phyloP scores from a whole-genome alignment of 345 rosid species.

The Anacardium occidentale region DNA sequence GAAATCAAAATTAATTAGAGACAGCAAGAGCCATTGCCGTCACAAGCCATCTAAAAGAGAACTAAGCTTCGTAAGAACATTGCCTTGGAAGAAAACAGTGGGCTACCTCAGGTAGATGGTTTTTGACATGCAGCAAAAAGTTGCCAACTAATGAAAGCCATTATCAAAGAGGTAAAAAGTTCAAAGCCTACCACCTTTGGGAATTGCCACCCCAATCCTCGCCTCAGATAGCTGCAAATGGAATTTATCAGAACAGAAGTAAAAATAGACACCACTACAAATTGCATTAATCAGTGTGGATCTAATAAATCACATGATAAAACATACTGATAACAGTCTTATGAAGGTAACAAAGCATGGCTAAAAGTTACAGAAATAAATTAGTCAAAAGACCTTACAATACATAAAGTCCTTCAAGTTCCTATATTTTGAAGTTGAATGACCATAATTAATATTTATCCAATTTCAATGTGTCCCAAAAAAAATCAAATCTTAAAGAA shows the following conservation, averaged over 20 bases:
- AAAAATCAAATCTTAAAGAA: neutral
- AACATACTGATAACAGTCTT: neutral
- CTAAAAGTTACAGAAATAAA: neutral
- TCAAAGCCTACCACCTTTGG: constrained; percentile 90
- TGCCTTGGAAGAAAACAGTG: neutral
- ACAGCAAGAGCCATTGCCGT: constrained; percentile 3
- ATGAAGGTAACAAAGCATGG: neutral
- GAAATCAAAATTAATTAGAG: constrained; percentile 1
- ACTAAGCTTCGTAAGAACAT: neutral
- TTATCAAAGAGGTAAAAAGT: constrained; percentile 67
- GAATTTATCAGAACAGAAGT: constrained; percentile 14
- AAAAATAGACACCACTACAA: neutral
- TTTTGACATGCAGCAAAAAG: constrained; percentile 84
- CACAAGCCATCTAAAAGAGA: neutral
- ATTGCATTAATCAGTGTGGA: neutral
- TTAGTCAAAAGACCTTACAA: neutral
- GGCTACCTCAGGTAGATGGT: constrained; percentile 57
- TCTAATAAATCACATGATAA: neutral
- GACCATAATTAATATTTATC: neutral
- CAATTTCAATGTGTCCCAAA: neutral
- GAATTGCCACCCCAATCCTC: constrained; percentile 89
- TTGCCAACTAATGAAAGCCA: constrained; percentile 93
- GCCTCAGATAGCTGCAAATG: constrained; percentile 68
- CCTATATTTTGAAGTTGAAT: neutral
- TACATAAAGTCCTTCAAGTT: neutral